These are phyloP conservation scores for Pugionium cornutum DNA, from an alignment of 345 rosid species.

Conservation along the genomic window DNA sequence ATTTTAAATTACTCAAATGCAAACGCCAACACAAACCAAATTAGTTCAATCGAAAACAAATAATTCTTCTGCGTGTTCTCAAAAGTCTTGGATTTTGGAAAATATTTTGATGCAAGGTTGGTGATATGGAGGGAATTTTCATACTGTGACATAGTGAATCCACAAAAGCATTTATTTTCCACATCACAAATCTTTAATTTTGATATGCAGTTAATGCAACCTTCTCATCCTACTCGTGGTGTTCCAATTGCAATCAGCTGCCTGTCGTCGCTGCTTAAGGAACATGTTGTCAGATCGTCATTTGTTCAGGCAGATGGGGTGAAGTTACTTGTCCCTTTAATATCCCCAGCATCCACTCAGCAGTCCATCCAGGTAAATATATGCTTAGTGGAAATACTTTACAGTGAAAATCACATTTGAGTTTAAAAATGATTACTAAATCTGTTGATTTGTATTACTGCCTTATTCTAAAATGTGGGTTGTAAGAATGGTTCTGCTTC, in stretches of 20 bases:
- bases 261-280: conserved; percentile 76
- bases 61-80: too few relatives aligned
- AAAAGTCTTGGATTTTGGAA: neutral
- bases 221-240: conserved; percentile 83
- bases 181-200: conserved; percentile 33
- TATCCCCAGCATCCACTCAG: conserved; percentile 94
- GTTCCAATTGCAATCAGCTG: conserved; percentile 76
- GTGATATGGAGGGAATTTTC: too few relatives aligned
- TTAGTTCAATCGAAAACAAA: too few relatives aligned
- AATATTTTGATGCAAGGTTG: neutral
- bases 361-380: conserved; percentile 85
- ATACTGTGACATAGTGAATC: too few relatives aligned
- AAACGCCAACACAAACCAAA: too few relatives aligned
- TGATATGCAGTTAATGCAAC: conserved; percentile 71
- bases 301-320: conserved; percentile 92
- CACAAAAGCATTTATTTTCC: neutral
- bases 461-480: neutral
- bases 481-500: conserved; percentile 8
- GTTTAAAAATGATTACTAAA: conserved; percentile 10
- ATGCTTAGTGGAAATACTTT: conserved; percentile 12
- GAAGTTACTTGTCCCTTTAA: conserved; percentile 80
- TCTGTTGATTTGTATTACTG: conserved; percentile 2
- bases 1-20: too few relatives aligned
- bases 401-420: neutral
- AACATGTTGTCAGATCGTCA: conserved; percentile 84